Evolutionary conservation across 1,284 basidiomycete species (phyloP), one percentile per base, ranked within the genome.

Genomic region (Kalmanozyma brasiliensis): DNA sequence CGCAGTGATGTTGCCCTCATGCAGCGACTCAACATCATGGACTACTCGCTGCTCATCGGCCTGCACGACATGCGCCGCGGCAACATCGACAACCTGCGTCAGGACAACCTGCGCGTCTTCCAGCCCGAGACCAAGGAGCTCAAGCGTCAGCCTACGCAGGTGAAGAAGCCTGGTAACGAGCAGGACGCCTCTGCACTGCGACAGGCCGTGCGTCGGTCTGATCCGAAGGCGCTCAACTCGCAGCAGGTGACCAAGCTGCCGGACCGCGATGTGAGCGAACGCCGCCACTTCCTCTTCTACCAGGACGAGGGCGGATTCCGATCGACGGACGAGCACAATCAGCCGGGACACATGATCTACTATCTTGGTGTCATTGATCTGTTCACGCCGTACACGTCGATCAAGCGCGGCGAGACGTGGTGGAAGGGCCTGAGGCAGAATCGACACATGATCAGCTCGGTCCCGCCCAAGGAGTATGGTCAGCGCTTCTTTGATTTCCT

Each of bases 261-360:
- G 0, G 83, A 84, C 26, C 86, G 87, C 44, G 87, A 89, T 62
- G 59, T 85, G 0, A 88, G 87, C 41, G 93, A 96, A 76, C 87
- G 92, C 22, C 87, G 89, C 43, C 88, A 93, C 67, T 94, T 95
- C 82, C 83, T 96, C 33, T 98, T 98, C 84, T 98, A 97, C 81
- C 92, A 95, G 79, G 94, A 98, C 80, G 96, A 98, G 78, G 94
- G 94, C 22, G 95, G 96, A 1, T 83, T 96, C 58, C 88, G 90
- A 24, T 92, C 93, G 23, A 96, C 94, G 14, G 89, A 95, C 82
- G 93, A 95, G 74, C 83, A 82, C 20, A 95, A 98, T 80, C 85
- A 87, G 29, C 84, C 87, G 4, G 84, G 90, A 82, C 88, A 90
- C 71, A 88, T 87, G 47, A 91, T 98, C 62, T 98, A 98, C 84